A percentile compares a stretch with the other conserved stretches of the same genome.
These are phyloP conservation scores for Martiniozyma asiatica DNA, from an alignment of 1,139 yeast genomes.

Conservation along the genomic window DNA sequence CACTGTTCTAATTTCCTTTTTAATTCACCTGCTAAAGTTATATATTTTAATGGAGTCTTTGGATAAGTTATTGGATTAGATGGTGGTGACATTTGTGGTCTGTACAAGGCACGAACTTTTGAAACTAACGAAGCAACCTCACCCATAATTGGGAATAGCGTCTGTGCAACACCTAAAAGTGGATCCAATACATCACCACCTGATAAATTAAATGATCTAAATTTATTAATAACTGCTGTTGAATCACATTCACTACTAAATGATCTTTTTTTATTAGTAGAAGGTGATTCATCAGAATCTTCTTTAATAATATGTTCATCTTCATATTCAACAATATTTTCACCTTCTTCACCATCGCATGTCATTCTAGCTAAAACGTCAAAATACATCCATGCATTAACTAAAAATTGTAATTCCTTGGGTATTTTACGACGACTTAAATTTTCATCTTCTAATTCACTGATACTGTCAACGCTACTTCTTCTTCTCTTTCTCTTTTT, in stretches of 20 bases:
- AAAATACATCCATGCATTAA: constrained; percentile 54
- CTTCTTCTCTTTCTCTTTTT: constrained; percentile 6
- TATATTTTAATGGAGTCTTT: constrained; percentile 33
- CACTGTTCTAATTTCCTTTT: constrained; percentile 38
- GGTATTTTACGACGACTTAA: constrained; percentile 22
- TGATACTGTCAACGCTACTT: constrained; percentile 1
- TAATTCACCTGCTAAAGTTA: constrained; percentile 44
- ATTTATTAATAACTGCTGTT: constrained; percentile 14
- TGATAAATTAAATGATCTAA: constrained; percentile 20
- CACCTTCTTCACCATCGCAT: constrained; percentile 25
- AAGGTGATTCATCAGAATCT: neutral
- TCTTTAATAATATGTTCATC: neutral
- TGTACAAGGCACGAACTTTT: constrained; percentile 38
- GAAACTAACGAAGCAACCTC: constrained; percentile 46
- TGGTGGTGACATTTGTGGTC: constrained; percentile 13
- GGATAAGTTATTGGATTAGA: neutral
- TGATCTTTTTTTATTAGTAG: constrained; percentile 5
- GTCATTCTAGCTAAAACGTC: constrained; percentile 60
- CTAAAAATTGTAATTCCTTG: constrained; percentile 38
- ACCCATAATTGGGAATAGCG: constrained; percentile 51
- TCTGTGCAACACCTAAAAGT: constrained; percentile 53
- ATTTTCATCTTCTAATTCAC: neutral
- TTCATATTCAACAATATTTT: constrained; percentile 2
- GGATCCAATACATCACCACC: constrained; percentile 40
- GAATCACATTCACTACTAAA: constrained; percentile 10